phyloP scores from a whole-genome alignment of 495 filamentous ascomycete species.

The Xylaria telfairii region DNA sequence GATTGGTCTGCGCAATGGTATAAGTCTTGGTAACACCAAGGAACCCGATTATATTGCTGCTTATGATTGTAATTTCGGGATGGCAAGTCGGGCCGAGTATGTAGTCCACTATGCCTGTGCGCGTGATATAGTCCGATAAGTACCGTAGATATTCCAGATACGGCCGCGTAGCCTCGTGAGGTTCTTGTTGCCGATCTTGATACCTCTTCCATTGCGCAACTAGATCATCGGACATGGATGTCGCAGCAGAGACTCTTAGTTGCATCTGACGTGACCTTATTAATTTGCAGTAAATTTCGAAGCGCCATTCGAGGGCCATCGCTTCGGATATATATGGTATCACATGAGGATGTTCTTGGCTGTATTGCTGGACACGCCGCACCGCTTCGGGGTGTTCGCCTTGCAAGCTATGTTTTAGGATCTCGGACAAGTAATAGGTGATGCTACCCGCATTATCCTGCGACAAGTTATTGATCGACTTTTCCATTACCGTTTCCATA shows the following conservation, averaged over 20 bases:
- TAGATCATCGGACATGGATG: conserved; percentile 74
- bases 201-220: conserved; percentile 63
- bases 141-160: conserved; percentile 62
- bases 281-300: conserved; percentile 69
- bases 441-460: conserved; percentile 50
- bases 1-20: conserved; percentile 72
- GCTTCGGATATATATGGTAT: conserved; percentile 46
- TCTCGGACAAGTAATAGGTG: conserved; percentile 42
- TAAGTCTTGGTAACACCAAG: conserved; percentile 83
- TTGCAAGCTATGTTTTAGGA: conserved; percentile 51
- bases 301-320: conserved; percentile 71
- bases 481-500: conserved; percentile 53
- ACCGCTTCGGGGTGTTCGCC: conserved; percentile 41
- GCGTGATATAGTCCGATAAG: conserved; percentile 68
- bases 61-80: conserved; percentile 81
- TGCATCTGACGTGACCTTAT: conserved; percentile 89
- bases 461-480: conserved; percentile 52
- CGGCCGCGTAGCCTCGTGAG: conserved; percentile 39
- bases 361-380: conserved; percentile 42
- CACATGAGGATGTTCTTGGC: conserved; percentile 37
- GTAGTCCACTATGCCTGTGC: conserved; percentile 76
- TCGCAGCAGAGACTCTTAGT: conserved; percentile 75
- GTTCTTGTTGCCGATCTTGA: conserved; percentile 49
- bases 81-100: conserved; percentile 91
- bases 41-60: conserved; percentile 85